Percentiles rank a stretch among this genome's conserved stretches.
Evolutionary conservation across 805 yeast species (phyloP).

Genomic region (Deakozyma indianensis): DNA sequence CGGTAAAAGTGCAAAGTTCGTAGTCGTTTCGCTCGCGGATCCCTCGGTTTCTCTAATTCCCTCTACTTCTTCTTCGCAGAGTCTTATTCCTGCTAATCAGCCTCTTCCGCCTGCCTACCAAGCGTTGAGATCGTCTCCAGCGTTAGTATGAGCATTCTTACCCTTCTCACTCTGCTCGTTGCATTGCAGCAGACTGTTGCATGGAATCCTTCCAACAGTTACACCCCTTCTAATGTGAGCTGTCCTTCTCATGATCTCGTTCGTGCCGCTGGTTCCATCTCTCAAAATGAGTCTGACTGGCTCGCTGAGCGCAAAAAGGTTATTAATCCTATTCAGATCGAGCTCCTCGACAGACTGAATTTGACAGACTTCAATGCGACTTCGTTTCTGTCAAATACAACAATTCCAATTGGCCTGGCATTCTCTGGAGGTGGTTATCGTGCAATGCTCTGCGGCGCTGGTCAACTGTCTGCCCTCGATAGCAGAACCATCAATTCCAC

Average conservation of each 20-base stretch:
- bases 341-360: slow-evolving; percentile 31
- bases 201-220: slow-evolving; percentile 25
- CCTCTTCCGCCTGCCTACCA: too few relatives aligned
- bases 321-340: slow-evolving; percentile 26
- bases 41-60: too few relatives aligned
- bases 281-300: slow-evolving; percentile 18
- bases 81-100: too few relatives aligned
- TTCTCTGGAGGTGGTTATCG: slow-evolving; percentile 84
- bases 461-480: slow-evolving; percentile 67
- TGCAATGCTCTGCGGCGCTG: slow-evolving; percentile 80
- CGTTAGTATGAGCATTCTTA: too few relatives aligned
- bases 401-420: slow-evolving; percentile 41
- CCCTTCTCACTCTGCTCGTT: too few relatives aligned
- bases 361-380: slow-evolving; percentile 27
- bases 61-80: too few relatives aligned
- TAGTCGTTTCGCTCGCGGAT: too few relatives aligned
- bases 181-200: too few relatives aligned
- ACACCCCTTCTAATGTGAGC: slow-evolving; percentile 31
- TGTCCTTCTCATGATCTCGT: slow-evolving; percentile 27
- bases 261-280: slow-evolving; percentile 18
- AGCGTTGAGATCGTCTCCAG: too few relatives aligned
- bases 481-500: slow-evolving; percentile 46
- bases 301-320: slow-evolving; percentile 16
- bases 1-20: background rate
- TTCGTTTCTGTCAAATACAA: slow-evolving; percentile 5